Percentiles rank a stretch among this genome's conserved stretches.
Conservation (phyloP, 441 rosid genomes). For the Omphalea diandra region DNA sequence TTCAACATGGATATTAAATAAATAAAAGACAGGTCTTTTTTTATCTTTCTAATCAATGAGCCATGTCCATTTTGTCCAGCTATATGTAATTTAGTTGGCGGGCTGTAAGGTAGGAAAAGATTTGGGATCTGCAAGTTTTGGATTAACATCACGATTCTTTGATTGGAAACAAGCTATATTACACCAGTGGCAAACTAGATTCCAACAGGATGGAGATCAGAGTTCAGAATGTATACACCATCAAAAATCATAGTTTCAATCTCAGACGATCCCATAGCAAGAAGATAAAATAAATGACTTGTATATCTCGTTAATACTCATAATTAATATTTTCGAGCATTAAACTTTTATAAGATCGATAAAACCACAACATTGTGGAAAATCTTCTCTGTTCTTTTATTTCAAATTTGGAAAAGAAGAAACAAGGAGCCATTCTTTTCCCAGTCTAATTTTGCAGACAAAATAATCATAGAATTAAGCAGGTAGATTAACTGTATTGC, state of each 20-base stretch:
- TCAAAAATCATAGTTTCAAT: no score
- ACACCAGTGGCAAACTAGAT: no score
- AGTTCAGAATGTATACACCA: no score
- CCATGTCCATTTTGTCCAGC: not conserved
- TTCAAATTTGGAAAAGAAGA: not conserved
- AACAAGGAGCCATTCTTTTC: not conserved
- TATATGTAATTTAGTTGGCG: not conserved
- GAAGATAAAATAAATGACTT: no score
- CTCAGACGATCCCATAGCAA: no score
- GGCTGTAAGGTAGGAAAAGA: not conserved
- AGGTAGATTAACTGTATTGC: slow-evolving; percentile 45
- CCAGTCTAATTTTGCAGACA: not conserved
- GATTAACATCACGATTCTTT: not conserved
- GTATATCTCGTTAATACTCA: no score
- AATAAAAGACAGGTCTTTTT: no score
- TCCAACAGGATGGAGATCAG: no score
- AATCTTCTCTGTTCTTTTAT: not conserved
- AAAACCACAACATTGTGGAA: not conserved
- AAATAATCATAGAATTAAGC: not conserved
- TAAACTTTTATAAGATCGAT: not conserved
- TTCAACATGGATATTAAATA: not conserved
- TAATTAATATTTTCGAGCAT: no score
- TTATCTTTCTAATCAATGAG: not conserved
- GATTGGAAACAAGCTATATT: no score
- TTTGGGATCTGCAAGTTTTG: not conserved